Conservation (phyloP, 2,329 filamentous ascomycete genomes). For the Magnaporthales sp. region DNA sequence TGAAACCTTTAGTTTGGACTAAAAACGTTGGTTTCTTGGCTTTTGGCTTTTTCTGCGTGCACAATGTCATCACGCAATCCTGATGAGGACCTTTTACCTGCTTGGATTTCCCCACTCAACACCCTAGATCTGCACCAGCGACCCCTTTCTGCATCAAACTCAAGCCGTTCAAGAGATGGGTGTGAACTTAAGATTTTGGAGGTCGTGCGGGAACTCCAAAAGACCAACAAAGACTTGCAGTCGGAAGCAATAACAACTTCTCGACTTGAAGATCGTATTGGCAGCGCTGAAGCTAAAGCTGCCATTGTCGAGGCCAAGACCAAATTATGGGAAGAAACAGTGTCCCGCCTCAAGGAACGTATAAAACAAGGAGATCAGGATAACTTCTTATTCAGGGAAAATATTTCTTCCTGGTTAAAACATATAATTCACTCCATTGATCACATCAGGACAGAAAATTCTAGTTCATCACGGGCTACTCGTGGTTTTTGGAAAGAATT, state of each 20-base stretch:
- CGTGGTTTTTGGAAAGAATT: not conserved
- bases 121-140: not conserved
- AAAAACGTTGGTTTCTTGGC: not conserved
- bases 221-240: not conserved
- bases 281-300: not conserved
- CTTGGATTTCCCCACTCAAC: not conserved
- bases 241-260: not conserved
- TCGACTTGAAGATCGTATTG: not conserved
- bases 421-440: not conserved
- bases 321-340: not conserved
- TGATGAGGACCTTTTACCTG: not conserved
- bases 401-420: not conserved
- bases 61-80: not conserved
- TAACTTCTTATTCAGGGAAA: not conserved
- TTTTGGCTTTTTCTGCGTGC: not conserved
- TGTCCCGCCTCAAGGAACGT: not conserved
- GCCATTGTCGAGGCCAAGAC: not conserved
- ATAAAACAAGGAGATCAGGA: not conserved
- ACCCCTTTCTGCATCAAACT: not conserved
- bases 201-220: not conserved
- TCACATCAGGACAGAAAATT: not conserved
- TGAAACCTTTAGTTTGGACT: not conserved
- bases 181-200: not conserved
- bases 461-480: not conserved
- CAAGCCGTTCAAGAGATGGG: not conserved